Evolutionary conservation across 2,329 filamentous ascomycete genomes (phyloP), one percentile per base, ranked within the genome.

Genomic region (Chrysoporthe puriensis): DNA sequence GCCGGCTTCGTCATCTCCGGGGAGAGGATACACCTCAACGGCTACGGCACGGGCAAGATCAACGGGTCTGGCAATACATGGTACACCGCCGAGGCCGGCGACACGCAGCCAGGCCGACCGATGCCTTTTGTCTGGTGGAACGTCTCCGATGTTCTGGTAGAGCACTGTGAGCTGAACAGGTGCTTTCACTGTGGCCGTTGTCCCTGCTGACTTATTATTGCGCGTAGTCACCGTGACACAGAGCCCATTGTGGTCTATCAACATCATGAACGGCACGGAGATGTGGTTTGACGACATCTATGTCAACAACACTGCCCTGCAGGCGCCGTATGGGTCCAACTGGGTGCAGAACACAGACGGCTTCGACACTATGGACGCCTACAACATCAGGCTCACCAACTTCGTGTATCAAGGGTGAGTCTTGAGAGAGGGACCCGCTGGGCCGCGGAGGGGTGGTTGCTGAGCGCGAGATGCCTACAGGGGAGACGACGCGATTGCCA

Each of bases 121-220:
- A 87, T 87, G 84, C 84, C 85, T 0, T 86, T 87, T 67, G 84
- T 86, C 4, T 81, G 86, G 63, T 87, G 85, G 85, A 87, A 87
- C 70, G 82, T 84, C 3, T 82, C 79, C n/a, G 80, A 86, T 64
- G 84, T 87, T 2, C 76, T 77, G 4, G 83, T 87, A n/a, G 77
- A 79, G 32, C 82, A 85, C 66, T 86, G 73, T 72, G 62, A 58
- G 72, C 64, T n/a, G 18, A 63, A 18, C 4, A 21, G 18, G 4
- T 34, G 11, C 46, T 8, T 40, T 16, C 6, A 14, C 21, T 13
- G 3, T 21, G 8, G 63, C 34, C 7, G 9, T 46, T 4, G 16
- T 32, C 26, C 6, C n/a, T 32, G 40, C 57, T 60, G 18, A 32
- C 40, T 59, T 21, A 5, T 7, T 21, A 26, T 9, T 21, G 36